These are phyloP conservation scores for Styphnolobium japonicum DNA, from an alignment of 306 rosid genomes.

Conservation along the genomic window DNA sequence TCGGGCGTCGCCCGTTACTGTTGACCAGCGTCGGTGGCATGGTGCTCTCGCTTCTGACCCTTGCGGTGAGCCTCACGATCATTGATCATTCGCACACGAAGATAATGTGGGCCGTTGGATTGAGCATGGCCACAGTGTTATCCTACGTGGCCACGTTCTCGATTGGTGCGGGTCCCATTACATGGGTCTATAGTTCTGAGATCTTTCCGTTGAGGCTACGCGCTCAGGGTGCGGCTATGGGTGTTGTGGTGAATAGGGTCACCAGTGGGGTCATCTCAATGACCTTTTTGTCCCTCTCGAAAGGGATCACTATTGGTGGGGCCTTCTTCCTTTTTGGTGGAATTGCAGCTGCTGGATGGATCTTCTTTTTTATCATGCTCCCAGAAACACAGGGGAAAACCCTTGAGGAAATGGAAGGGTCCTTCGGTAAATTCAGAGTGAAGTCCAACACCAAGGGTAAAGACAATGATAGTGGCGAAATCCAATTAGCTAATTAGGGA, in stretches of 20 bases:
- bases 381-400: conserved; percentile 85
- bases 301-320: conserved; percentile 68
- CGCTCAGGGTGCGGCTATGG: conserved; percentile 79
- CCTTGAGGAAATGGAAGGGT: conserved; percentile 72
- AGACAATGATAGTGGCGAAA: not conserved
- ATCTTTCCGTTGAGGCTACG: conserved; percentile 76
- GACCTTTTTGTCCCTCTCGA: conserved; percentile 65
- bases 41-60: conserved; percentile 42
- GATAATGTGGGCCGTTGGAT: conserved; percentile 57
- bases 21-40: conserved; percentile 63
- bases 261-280: conserved; percentile 63
- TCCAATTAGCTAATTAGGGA: conserved; percentile 22
- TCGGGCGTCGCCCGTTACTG: conserved; percentile 78
- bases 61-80: conserved; percentile 47
- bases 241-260: conserved; percentile 53
- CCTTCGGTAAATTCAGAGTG: conserved; percentile 57
- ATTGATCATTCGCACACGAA: conserved; percentile 30
- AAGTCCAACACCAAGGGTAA: not conserved
- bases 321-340: conserved; percentile 69
- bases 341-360: conserved; percentile 58
- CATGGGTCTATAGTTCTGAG: conserved; percentile 83
- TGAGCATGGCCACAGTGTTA: conserved; percentile 40
- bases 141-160: conserved; percentile 67
- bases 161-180: conserved; percentile 80
- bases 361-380: conserved; percentile 56